These are phyloP conservation scores for Solanum corneliomulleri DNA, from an alignment of 257 asterid genomes.

Conservation along the genomic window DNA sequence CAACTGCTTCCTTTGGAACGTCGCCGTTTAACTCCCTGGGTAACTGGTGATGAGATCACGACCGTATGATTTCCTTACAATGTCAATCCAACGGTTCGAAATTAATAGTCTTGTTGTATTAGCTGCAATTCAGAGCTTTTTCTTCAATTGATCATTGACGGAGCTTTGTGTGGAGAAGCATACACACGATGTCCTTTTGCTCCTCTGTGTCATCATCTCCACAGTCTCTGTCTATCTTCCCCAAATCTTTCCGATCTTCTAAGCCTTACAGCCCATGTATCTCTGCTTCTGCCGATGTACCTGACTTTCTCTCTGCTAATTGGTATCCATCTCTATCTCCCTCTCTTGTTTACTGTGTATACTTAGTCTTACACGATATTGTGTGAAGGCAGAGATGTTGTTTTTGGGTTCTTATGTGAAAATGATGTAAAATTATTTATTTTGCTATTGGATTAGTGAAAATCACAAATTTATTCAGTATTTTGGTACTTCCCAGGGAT, in stretches of 20 bases:
- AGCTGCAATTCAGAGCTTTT: not conserved
- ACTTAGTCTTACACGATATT: not conserved
- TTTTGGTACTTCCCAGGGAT: not conserved
- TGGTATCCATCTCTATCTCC: slow-evolving; percentile 32
- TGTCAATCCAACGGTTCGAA: not conserved
- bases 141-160: not conserved
- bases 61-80: not conserved
- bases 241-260: slow-evolving; percentile 11
- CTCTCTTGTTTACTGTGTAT: not conserved
- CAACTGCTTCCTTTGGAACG: not conserved
- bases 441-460: not conserved
- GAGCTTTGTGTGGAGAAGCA: not conserved
- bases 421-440: not conserved
- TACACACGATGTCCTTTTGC: slow-evolving; percentile 41
- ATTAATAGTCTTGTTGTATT: not conserved
- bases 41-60: not conserved
- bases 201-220: slow-evolving; percentile 20
- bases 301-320: slow-evolving; percentile 73
- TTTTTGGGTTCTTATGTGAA: not conserved
- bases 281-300: slow-evolving; percentile 72
- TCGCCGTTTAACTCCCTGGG: not conserved
- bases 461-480: not conserved
- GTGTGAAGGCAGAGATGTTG: not conserved
- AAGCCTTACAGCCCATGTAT: slow-evolving; percentile 22
- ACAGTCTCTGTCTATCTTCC: not conserved